phyloP scores from a whole-genome alignment of 768 basidiomycete species.

The Termitomyces sp. region DNA sequence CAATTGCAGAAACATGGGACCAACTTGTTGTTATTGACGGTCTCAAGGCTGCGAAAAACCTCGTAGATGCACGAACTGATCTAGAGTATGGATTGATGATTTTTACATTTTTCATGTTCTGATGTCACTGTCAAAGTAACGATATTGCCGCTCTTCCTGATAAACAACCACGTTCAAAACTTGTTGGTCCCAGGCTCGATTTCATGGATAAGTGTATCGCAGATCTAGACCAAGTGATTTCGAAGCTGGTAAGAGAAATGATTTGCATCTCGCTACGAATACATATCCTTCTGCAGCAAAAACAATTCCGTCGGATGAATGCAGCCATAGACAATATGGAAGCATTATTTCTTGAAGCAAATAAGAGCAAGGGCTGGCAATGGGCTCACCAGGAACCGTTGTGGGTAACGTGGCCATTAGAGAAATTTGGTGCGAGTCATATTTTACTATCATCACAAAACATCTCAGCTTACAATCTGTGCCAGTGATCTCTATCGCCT shows the following conservation, averaged over 20 bases:
- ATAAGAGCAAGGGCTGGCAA: conserved; percentile 64
- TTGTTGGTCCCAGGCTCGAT: conserved; percentile 64
- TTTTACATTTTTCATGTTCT: not conserved
- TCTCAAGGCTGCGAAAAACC: conserved; percentile 63
- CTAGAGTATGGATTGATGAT: conserved; percentile 59
- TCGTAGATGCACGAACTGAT: conserved; percentile 79
- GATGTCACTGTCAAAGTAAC: conserved; percentile 45
- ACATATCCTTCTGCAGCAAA: conserved; percentile 42
- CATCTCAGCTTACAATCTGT: not conserved
- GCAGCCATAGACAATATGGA: conserved; percentile 63
- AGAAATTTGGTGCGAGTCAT: conserved; percentile 61
- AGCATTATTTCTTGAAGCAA: conserved; percentile 59
- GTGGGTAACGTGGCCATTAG: conserved; percentile 81
- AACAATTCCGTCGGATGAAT: conserved; percentile 67
- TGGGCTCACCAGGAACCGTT: conserved; percentile 72
- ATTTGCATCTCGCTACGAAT: not conserved
- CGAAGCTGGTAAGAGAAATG: conserved; percentile 57
- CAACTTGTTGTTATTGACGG: conserved; percentile 80
- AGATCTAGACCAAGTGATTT: conserved; percentile 54
- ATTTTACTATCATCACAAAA: not conserved
- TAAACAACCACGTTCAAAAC: conserved; percentile 49
- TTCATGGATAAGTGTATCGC: conserved; percentile 64
- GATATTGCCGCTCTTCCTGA: conserved; percentile 53
- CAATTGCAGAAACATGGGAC: conserved; percentile 72
- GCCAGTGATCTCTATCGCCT: conserved; percentile 52